Base-by-base conservation (phyloP, 768 basidiomycete genomes). In the Ramaria rubella region DNA sequence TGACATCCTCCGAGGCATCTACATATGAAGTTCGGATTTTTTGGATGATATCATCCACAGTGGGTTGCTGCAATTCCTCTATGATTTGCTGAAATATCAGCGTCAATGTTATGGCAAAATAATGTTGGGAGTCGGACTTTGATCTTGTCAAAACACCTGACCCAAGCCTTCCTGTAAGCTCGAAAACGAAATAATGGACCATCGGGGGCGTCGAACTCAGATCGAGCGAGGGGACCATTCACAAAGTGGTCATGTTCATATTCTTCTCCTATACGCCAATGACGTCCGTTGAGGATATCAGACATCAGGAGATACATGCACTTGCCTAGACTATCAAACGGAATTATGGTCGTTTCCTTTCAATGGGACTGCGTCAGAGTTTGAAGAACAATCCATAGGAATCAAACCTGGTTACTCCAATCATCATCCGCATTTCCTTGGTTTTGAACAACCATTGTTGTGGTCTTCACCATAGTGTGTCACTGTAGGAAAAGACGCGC, bases 101-200 rank as follows among this genome's bases (percentile, higher is more conserved):
- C n/a, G 23, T 42, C 2, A 14, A 9, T n/a, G 17, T 2, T 42
- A 45, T 30, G 33, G 51, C 56, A 26, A 59, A 54, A 29, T 42
- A 8, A 19, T 17, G n/a, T 8, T 42, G n/a, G 7, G 14, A 42
- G 19, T 5, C 17, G n/a, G 31, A 51, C 49, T 70, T 81, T 79
- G 19, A 85, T 69, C 17, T 78, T 76, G 8, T 70, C 64, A 27
- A 85, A 67, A 64, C 85, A 86, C 58, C 75, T 81, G 53, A 61
- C 70, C 86, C 86, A 88, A 1, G 80, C 80, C 1, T 61, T 63
- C 49, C 65, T 76, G 65, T 87, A 88, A 5, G 78, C 80, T 46
- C 73, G 62, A 49, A 84, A 69, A 24, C 82, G 75, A 40, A 78
- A 61, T 30, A 56, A 36, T 8, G 55, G 55, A 7, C 55, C 55